Evolutionary conservation across 148 eudicot species (phyloP).

Genomic region (Arbutus unedo): DNA sequence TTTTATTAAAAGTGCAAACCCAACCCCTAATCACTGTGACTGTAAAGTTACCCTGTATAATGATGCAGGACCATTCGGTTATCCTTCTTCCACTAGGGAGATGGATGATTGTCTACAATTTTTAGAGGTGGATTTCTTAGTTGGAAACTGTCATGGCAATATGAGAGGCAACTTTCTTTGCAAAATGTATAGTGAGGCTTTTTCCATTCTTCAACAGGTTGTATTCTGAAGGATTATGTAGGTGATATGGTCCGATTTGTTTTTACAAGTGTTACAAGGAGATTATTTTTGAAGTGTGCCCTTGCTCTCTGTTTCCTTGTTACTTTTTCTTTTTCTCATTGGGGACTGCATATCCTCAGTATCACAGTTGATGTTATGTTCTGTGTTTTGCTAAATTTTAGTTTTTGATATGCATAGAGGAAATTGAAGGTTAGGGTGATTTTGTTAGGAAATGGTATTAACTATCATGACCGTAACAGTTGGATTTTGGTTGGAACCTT

Average conservation of each 20-base stretch:
- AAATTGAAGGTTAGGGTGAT: neutral
- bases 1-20: no score
- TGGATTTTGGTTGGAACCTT: constrained; percentile 1
- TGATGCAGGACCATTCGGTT: neutral
- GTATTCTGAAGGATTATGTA: neutral
- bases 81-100: neutral
- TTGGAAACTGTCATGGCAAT: neutral
- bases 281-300: neutral
- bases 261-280: neutral
- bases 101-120: neutral
- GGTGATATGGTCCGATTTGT: neutral
- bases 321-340: neutral
- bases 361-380: neutral
- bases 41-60: neutral
- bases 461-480: neutral
- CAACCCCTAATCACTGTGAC: no score
- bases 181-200: neutral
- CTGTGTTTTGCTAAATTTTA: neutral
- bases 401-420: neutral
- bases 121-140: neutral
- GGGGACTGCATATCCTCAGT: neutral
- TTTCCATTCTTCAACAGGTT: constrained; percentile 1
- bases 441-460: neutral
- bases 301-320: neutral
- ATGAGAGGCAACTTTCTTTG: neutral